Base-by-base conservation (phyloP, 805 yeast species). In the Diddensiella caesifluorescens region DNA sequence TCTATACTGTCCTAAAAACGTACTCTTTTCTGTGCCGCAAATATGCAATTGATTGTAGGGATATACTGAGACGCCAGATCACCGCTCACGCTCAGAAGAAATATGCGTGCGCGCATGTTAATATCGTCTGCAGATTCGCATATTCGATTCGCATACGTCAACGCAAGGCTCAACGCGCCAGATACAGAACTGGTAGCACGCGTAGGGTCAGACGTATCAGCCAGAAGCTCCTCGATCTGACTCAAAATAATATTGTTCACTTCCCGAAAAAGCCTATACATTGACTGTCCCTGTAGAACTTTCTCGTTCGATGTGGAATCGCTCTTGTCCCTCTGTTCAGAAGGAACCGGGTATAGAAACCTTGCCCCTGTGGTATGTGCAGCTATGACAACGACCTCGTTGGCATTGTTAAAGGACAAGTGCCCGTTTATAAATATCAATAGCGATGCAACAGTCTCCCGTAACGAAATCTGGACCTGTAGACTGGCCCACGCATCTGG, bases 31-130 rank as follows among this genome's bases (percentile, higher is more conserved):
- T 92, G 96, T 0, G 97, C 95, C 0, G 97, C 90, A 64, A 92
- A 92, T 22, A 92, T 90, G 46, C 92, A 74, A 62, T 92, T 92
- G 97, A 92, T 92, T 33, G 87, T 80, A 3, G 97, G 84, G 33
- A 90, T 85, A 60, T 92, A 94, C 44, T 85, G 86, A 39, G 86
- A 68, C 4, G 87, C 77, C 42, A 77, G 79, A 53, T 86, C 88
- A 48, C 79, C 86, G 49, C 81, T 77, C 20, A 87, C 73, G 45
- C 79, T 77, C 2, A 83, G 59, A 9, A 80, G 70, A 46, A 84
- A 53, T 4, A 83, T 65, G 36, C 89, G 71, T 0, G 96, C 79
- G 38, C 82, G 79, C 44, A 83, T 60, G 18, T 71, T 54, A 2
- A 63, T 57, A 20, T 55, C 57, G 12, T 65, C 71, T 9, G 74